phyloP scores from a whole-genome alignment of 257 asterid species.

The Solanum chilense region DNA sequence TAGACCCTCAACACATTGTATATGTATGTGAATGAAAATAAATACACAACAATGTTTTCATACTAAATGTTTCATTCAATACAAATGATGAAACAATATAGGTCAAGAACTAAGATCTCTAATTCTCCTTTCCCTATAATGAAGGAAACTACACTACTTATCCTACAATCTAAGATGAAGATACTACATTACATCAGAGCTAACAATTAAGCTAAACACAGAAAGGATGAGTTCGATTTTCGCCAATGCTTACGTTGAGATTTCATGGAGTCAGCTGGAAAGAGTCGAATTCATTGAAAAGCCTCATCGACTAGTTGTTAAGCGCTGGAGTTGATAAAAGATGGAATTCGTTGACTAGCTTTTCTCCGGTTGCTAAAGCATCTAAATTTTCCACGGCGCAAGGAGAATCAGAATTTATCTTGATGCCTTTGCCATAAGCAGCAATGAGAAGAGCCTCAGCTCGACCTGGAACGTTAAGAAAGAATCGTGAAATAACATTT shows the following conservation, averaged over 20 bases:
- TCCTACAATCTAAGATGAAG: not conserved
- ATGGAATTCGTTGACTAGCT: not conserved
- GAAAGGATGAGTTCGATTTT: not conserved
- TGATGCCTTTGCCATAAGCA: constrained; percentile 74
- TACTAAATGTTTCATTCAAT: not conserved
- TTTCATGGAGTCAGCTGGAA: not conserved
- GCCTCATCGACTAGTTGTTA: not conserved
- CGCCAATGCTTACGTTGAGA: not conserved
- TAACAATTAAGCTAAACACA: not conserved
- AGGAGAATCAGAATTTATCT: constrained; percentile 15
- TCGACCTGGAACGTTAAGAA: constrained; percentile 44
- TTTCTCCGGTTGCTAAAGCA: constrained; percentile 1
- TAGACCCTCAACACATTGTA: not conserved
- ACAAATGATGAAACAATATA: not conserved
- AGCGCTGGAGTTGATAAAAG: not conserved
- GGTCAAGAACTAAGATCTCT: not conserved
- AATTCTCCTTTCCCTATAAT: not conserved
- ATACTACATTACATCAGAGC: not conserved
- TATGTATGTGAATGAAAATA: not conserved
- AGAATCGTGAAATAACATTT: not conserved
- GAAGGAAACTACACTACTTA: not conserved
- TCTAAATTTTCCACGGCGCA: constrained; percentile 6
- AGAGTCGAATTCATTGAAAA: not conserved
- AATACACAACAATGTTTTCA: not conserved
- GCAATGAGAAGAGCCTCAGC: constrained; percentile 88